These are phyloP conservation scores for Aschersonia sp. DNA, from an alignment of 2,329 filamentous ascomycete species.

Conservation along the genomic window DNA sequence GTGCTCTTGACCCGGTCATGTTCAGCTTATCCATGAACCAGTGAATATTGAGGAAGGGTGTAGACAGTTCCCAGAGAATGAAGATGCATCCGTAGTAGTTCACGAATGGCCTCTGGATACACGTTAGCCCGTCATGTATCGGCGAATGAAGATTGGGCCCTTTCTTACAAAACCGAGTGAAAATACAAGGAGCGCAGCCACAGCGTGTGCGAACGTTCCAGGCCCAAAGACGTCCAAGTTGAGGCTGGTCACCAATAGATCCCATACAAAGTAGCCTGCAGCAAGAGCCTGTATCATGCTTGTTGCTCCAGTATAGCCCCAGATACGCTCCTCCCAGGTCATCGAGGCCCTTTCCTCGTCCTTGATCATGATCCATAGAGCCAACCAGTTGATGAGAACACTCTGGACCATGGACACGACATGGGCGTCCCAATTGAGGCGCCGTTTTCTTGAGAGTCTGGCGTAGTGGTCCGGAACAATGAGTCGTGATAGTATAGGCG, in stretches of 20 bases:
- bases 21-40: constrained; percentile 85
- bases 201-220: constrained; percentile 65
- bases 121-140: background rate
- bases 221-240: constrained; percentile 59
- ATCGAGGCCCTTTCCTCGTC: constrained; percentile 56
- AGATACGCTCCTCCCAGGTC: constrained; percentile 54
- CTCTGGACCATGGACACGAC: constrained; percentile 74
- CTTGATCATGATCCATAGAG: constrained; percentile 56
- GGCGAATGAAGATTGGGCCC: background rate
- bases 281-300: constrained; percentile 66
- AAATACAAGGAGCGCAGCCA: constrained; percentile 61
- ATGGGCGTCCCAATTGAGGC: constrained; percentile 72
- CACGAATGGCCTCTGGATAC: constrained; percentile 57
- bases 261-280: constrained; percentile 75
- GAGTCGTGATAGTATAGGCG: constrained; percentile 48
- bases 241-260: constrained; percentile 53
- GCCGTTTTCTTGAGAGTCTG: constrained; percentile 45
- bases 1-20: constrained; percentile 58
- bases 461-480: constrained; percentile 51
- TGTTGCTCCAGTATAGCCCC: constrained; percentile 59
- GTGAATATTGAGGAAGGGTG: constrained; percentile 75
- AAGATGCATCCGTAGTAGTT: constrained; percentile 73
- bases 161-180: constrained; percentile 57
- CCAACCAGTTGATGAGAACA: constrained; percentile 53
- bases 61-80: constrained; percentile 77